A percentile compares a stretch with the other conserved stretches of the same genome.
Conservation (phyloP, 1,284 basidiomycete species). For the Ustilago loliicola region DNA sequence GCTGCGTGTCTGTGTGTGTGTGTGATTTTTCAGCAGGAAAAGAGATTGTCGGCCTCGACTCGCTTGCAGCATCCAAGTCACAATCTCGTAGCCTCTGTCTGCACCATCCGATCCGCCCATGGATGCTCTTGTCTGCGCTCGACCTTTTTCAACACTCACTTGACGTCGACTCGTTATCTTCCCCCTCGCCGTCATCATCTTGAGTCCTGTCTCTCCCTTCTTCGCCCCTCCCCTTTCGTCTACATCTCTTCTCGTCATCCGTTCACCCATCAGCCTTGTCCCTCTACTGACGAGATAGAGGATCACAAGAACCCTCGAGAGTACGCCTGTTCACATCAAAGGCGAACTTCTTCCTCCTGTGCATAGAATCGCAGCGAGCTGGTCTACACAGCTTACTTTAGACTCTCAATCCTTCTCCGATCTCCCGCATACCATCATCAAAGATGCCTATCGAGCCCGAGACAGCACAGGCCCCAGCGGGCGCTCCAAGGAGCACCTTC, state of each 20-base stretch:
- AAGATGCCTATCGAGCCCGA: slow-evolving; percentile 53
- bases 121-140: slow-evolving; percentile 1
- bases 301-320: slow-evolving; percentile 13
- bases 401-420: background rate
- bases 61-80: slow-evolving; percentile 17
- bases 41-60: slow-evolving; percentile 3
- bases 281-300: slow-evolving; percentile 26
- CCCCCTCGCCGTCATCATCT: slow-evolving; percentile 1
- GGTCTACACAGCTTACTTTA: background rate
- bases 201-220: background rate
- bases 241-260: slow-evolving; percentile 9
- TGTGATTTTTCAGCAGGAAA: slow-evolving; percentile 15
- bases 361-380: slow-evolving; percentile 4
- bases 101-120: slow-evolving; percentile 12
- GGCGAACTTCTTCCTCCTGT: background rate
- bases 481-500: slow-evolving; percentile 58
- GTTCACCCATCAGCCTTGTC: slow-evolving; percentile 9
- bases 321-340: background rate
- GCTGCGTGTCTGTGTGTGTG: background rate
- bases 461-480: slow-evolving; percentile 52
- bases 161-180: slow-evolving; percentile 4
- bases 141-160: background rate
- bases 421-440: background rate
- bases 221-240: slow-evolving; percentile 2
- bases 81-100: slow-evolving; percentile 7